A percentile compares a stretch with the other conserved stretches of the same genome.
These are phyloP conservation scores for Phlebopus sp. DNA, from an alignment of 1,284 basidiomycete genomes.

Conservation along the genomic window DNA sequence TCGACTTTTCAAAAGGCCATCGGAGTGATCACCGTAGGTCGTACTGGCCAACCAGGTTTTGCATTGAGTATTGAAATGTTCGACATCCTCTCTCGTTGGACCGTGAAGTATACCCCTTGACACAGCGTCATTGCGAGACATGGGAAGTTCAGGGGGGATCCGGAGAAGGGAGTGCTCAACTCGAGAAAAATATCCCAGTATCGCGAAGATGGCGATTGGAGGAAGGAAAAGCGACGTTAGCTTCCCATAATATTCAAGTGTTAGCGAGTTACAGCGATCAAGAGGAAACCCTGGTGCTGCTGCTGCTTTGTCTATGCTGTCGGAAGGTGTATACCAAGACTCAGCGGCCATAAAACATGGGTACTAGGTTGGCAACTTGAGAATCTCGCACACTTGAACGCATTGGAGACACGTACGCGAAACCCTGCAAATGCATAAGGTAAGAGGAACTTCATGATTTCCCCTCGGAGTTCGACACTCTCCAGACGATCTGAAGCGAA, in stretches of 20 bases:
- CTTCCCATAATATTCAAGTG: slow-evolving; percentile 43
- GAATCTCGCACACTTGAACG: neutral
- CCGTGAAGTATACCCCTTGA: slow-evolving; percentile 30
- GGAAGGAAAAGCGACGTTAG: slow-evolving; percentile 35
- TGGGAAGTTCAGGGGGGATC: slow-evolving; percentile 38
- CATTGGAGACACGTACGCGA: slow-evolving; percentile 36
- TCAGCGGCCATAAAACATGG: slow-evolving; percentile 31
- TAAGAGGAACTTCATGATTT: slow-evolving; percentile 37
- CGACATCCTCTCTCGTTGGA: slow-evolving; percentile 44
- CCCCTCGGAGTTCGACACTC: slow-evolving; percentile 30
- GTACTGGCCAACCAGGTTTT: slow-evolving; percentile 33
- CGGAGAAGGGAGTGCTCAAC: slow-evolving; percentile 35
- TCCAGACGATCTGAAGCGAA: slow-evolving; percentile 37
- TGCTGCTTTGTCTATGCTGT: neutral
- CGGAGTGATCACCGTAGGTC: slow-evolving; percentile 22
- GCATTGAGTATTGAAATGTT: slow-evolving; percentile 40
- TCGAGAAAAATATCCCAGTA: slow-evolving; percentile 45
- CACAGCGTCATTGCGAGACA: slow-evolving; percentile 23
- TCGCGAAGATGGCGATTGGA: slow-evolving; percentile 43
- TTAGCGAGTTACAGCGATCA: slow-evolving; percentile 25
- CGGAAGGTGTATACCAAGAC: slow-evolving; percentile 15
- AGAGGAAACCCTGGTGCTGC: slow-evolving; percentile 20
- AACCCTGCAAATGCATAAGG: slow-evolving; percentile 49
- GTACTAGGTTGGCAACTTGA: slow-evolving; percentile 28
- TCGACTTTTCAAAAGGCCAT: slow-evolving; percentile 25